A percentile compares a stretch with the other conserved stretches of the same genome.
Evolutionary conservation across 2,329 filamentous ascomycete genomes (phyloP).

Genomic region (Aspergillus niger): DNA sequence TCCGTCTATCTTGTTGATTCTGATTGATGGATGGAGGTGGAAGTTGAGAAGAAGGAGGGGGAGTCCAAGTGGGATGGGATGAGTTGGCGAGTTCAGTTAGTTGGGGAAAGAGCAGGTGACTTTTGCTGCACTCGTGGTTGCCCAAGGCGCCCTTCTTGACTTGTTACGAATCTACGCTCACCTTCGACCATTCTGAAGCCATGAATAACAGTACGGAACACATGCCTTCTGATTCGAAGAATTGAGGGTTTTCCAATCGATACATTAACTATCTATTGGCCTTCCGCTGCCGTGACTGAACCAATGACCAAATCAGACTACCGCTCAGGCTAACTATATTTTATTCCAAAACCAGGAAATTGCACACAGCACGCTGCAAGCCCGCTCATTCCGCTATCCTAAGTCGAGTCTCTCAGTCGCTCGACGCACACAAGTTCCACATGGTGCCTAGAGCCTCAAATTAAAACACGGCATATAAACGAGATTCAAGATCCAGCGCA

Average conservation of each 20-base stretch:
- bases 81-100: not conserved
- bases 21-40: not conserved
- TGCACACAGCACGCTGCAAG: not conserved
- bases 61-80: not conserved
- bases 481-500: slow-evolving; percentile 2
- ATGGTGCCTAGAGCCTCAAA: slow-evolving; percentile 1
- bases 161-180: too few relatives aligned
- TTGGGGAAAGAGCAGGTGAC: not conserved
- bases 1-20: not conserved
- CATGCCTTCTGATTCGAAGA: too few relatives aligned
- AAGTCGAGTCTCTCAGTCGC: not conserved
- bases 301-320: too few relatives aligned
- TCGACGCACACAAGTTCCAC: not conserved
- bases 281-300: too few relatives aligned
- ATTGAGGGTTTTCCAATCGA: too few relatives aligned
- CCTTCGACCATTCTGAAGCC: not conserved
- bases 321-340: too few relatives aligned
- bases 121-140: not conserved
- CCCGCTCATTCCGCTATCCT: not conserved
- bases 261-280: too few relatives aligned
- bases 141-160: not conserved
- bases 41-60: not conserved
- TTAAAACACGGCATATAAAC: slow-evolving; percentile 1
- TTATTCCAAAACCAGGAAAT: not conserved
- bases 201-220: not conserved